Evolutionary conservation across 495 filamentous ascomycete genomes (phyloP).

Genomic region (Xylaria scruposa): DNA sequence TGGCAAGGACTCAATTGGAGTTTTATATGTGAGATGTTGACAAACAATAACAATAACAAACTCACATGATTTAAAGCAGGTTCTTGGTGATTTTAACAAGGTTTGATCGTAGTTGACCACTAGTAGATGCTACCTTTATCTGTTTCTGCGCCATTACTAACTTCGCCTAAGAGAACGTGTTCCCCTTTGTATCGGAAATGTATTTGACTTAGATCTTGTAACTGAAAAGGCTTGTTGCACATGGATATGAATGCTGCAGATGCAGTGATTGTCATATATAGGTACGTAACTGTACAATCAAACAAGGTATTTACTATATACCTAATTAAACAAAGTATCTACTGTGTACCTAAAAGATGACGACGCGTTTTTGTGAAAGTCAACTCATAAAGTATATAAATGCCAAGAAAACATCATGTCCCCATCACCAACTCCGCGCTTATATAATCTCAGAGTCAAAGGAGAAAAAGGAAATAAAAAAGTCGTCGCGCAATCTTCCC

Average conservation of each 20-base stretch:
- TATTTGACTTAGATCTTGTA: not conserved
- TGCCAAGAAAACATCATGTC: not conserved
- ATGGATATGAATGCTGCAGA: not conserved
- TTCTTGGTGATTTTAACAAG: not conserved
- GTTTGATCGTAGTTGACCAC: not conserved
- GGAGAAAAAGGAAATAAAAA: no score
- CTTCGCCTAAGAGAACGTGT: not conserved
- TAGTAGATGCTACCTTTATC: not conserved
- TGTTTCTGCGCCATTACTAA: not conserved
- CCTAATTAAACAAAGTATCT: no score
- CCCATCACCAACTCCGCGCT: slow-evolving; percentile 14
- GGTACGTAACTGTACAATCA: not conserved
- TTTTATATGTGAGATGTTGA: not conserved
- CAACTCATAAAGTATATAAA: not conserved
- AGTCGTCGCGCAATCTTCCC: not conserved
- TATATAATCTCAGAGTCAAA: not conserved
- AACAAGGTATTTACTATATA: no score
- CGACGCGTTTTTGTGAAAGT: no score
- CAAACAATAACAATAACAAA: not conserved
- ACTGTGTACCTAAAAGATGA: no score
- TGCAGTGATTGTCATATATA: not conserved
- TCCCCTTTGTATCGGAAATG: not conserved
- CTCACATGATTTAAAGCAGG: not conserved
- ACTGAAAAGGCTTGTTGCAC: not conserved
- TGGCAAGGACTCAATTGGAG: not conserved